Conservation (phyloP, 495 filamentous ascomycete genomes). For the Aspergillus bridgeri region DNA sequence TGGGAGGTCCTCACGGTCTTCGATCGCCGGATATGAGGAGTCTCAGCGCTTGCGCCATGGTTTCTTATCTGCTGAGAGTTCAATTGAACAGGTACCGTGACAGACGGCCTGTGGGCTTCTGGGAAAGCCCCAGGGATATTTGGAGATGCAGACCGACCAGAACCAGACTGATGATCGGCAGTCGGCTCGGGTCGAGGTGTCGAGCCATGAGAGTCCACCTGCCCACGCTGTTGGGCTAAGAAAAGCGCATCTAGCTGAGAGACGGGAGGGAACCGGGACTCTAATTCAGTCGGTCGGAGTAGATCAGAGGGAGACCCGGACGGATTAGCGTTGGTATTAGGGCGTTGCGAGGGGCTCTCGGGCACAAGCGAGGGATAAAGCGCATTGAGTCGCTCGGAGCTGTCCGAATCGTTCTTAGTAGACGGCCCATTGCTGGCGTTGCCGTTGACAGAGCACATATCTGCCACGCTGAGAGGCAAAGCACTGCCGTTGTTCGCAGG, state of each 20-base stretch:
- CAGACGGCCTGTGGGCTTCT: conserved; percentile 1
- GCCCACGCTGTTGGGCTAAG: conserved; percentile 22
- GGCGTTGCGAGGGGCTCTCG: conserved; percentile 4
- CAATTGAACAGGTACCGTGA: not conserved
- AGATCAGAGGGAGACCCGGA: conserved; percentile 19
- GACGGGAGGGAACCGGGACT: conserved; percentile 40
- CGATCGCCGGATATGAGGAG: conserved; percentile 22
- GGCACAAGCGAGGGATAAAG: conserved; percentile 32
- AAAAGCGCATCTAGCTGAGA: conserved; percentile 44
- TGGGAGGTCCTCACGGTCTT: conserved; percentile 20
- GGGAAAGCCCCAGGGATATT: conserved; percentile 17
- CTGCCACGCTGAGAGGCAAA: not conserved
- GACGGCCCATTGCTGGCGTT: not conserved
- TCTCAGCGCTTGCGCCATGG: not conserved
- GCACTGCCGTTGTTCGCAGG: not conserved
- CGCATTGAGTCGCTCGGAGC: conserved; percentile 22
- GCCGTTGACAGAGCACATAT: conserved; percentile 7
- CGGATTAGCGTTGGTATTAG: not conserved
- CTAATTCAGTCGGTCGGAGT: conserved; percentile 27
- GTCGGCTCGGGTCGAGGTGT: not conserved
- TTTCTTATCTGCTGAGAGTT: not conserved
- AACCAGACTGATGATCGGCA: not conserved
- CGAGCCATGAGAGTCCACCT: not conserved
- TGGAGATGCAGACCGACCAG: not conserved
- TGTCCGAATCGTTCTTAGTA: conserved; percentile 3